phyloP scores from a whole-genome alignment of 176 grass and related monocot genomes.

The Aegilops tauschii region DNA sequence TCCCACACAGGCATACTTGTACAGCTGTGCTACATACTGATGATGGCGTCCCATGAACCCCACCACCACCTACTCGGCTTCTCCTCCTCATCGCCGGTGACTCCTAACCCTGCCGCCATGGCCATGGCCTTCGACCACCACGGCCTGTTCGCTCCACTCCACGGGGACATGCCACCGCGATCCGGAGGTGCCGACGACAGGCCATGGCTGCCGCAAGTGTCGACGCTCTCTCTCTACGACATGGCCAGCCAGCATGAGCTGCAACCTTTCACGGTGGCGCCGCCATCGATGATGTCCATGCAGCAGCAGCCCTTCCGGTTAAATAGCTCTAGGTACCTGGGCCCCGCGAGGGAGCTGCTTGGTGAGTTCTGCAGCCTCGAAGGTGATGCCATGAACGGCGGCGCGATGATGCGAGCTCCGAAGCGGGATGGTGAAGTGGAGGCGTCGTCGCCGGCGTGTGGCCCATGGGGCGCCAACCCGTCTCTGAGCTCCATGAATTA shows the following conservation, averaged over 20 bases:
- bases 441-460: neutral
- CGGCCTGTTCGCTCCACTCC: neutral
- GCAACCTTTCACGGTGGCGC: neutral
- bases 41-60: neutral
- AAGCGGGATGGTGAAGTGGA: conserved; percentile 30
- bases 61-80: conserved; percentile 35
- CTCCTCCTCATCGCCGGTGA: neutral
- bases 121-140: conserved; percentile 20
- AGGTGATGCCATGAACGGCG: conserved; percentile 22
- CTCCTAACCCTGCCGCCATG: neutral
- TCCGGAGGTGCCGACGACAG: neutral
- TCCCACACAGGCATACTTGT: neutral
- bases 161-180: neutral
- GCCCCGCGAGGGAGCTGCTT: conserved; percentile 44
- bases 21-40: neutral
- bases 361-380: conserved; percentile 50
- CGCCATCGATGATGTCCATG: neutral
- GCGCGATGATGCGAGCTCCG: neutral
- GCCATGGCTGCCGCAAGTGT: neutral
- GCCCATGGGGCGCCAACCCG: conserved; percentile 6
- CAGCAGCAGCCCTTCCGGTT: conserved; percentile 36
- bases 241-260: neutral
- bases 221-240: conserved; percentile 1
- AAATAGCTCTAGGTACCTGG: conserved; percentile 43
- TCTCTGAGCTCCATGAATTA: conserved; percentile 53